Base-by-base conservation (phyloP, 2,329 filamentous ascomycete species). In the Alternaria postmessia region DNA sequence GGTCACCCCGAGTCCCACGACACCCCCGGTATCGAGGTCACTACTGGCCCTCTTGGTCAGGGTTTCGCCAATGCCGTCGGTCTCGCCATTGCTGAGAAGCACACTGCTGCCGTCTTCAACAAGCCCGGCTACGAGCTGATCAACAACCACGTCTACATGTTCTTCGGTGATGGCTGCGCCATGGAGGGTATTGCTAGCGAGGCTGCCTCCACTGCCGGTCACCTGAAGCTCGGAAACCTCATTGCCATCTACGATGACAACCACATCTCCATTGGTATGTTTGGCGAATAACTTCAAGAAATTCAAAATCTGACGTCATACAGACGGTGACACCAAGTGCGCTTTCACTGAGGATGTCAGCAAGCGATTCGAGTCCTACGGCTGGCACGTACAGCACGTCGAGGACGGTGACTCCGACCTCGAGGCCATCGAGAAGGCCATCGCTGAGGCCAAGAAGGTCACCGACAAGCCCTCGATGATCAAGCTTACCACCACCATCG, bases 221-320 rank as follows among this genome's bases (percentile, higher is more conserved):
- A 99, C 85, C 87, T 98, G 81, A 91, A 98, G 87, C 89, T 99
- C 68, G 95, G 94, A 79, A 99, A 98, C 87, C 86, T 99, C 77
- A 98, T 98, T 82, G 89, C 88, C 82, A 87, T 99, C 83, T 99
- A 94, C 82, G 95, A 99, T 79, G 95, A 99, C 87, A 99, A 99
- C 88, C 91, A 97, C 82, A 98, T 99, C 79, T 96, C 88, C 69
- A 89, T 89, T 74, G 87, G 88, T 89, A 78, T 78, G 86, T 62
- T 28, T 51, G 34, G 36, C 22, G 24, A 14, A 12, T 1, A 24
- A 26, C 9, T 53, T 12, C 16, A 5, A 9, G 2, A 51, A 41
- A 11, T 18, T 18, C 9, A 5, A 26, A 18, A 18, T 44, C 69
- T 75, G 64, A 75, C 54, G 11, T 49, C 36, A 39, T 43, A 6